A percentile compares a stretch with the other conserved stretches of the same genome.
These are phyloP conservation scores for Trichocomaceae sp. DNA, from an alignment of 2,329 filamentous ascomycete genomes.

Conservation along the genomic window DNA sequence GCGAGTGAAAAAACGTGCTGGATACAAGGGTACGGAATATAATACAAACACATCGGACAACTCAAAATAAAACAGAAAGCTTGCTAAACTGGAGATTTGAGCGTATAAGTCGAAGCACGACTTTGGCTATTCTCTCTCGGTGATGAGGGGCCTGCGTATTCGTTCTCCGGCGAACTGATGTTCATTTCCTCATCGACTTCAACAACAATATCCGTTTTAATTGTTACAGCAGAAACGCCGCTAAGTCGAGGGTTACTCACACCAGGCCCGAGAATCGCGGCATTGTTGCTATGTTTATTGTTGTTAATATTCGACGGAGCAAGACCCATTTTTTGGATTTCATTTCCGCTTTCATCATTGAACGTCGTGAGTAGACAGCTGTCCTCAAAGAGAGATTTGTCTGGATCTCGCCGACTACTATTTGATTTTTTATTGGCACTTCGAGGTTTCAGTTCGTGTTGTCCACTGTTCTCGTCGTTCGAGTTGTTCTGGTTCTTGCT, in stretches of 20 bases:
- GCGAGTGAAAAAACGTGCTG: neutral
- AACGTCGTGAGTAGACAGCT: conserved; percentile 1
- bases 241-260: conserved; percentile 8
- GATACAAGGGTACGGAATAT: neutral
- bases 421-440: neutral
- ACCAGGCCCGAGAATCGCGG: neutral
- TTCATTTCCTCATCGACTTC: conserved; percentile 18
- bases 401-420: neutral
- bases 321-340: conserved; percentile 9
- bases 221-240: conserved; percentile 17
- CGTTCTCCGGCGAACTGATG: neutral
- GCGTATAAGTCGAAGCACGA: conserved; percentile 3
- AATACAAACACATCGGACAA: neutral
- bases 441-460: neutral
- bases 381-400: conserved; percentile 9
- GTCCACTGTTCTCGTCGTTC: conserved; percentile 3
- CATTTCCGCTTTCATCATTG: conserved; percentile 9
- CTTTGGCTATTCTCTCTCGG: neutral
- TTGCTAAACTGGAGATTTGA: neutral
- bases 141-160: neutral
- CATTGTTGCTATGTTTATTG: neutral
- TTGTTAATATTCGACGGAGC: conserved; percentile 3
- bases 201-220: conserved; percentile 28
- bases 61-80: neutral
- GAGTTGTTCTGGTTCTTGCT: conserved; percentile 13